A percentile compares a stretch with the other conserved stretches of the same genome.
These are phyloP conservation scores for Sisymbrium altissimum DNA, from an alignment of 345 rosid species.

Conservation along the genomic window DNA sequence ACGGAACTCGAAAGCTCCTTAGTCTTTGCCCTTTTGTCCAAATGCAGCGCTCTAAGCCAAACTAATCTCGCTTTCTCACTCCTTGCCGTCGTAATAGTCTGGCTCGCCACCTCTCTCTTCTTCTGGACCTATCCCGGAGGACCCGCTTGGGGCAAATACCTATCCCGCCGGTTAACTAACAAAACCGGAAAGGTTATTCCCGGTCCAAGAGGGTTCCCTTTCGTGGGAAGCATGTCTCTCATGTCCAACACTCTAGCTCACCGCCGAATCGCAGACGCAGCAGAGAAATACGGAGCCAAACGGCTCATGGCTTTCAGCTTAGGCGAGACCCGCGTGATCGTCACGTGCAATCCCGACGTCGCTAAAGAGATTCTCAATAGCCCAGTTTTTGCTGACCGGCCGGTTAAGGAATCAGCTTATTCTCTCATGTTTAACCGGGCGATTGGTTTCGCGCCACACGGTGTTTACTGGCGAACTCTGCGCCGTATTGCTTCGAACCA, in stretches of 20 bases:
- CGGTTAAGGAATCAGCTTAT: conserved; percentile 70
- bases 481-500: conserved; percentile 60
- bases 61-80: conserved; percentile 42
- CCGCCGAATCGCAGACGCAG: conserved; percentile 46
- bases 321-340: conserved; percentile 61
- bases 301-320: conserved; percentile 74
- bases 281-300: conserved; percentile 41
- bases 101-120: conserved; percentile 41
- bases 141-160: conserved; percentile 68
- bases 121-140: conserved; percentile 69
- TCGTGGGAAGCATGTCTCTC: conserved; percentile 62
- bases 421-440: conserved; percentile 73
- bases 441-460: conserved; percentile 77
- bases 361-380: conserved; percentile 66
- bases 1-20: conserved; percentile 44
- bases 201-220: conserved; percentile 69
- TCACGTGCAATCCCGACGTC: conserved; percentile 62
- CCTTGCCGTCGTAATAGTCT: conserved; percentile 33
- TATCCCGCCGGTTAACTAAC: conserved; percentile 12
- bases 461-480: conserved; percentile 71
- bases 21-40: conserved; percentile 53
- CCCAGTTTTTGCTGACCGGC: conserved; percentile 68
- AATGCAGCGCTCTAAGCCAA: conserved; percentile 48
- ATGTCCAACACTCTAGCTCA: conserved; percentile 60
- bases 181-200: conserved; percentile 44